phyloP scores from a whole-genome alignment of 2,329 filamentous ascomycete genomes.

The Fusarium brevicatenulatum region DNA sequence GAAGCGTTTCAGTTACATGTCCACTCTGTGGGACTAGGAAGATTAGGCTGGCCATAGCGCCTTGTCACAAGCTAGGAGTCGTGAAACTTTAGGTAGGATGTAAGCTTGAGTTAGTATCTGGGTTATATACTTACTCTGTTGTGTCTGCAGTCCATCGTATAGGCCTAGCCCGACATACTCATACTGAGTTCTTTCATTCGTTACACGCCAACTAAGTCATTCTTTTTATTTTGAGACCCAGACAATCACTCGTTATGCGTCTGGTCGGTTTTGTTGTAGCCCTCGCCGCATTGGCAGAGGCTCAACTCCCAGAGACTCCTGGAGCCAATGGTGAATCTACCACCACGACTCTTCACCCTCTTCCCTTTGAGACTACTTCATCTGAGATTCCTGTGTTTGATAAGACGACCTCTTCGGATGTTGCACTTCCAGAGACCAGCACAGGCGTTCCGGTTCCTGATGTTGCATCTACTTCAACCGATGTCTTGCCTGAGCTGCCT shows the following conservation, averaged over 20 bases:
- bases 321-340: background rate
- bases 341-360: background rate
- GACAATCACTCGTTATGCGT: slow-evolving; percentile 7
- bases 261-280: background rate
- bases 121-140: background rate
- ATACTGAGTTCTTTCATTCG: background rate
- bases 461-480: background rate
- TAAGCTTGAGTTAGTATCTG: background rate
- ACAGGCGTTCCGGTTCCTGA: background rate
- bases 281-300: background rate
- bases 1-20: background rate
- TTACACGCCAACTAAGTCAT: background rate
- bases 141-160: background rate
- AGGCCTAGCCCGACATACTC: background rate
- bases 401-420: background rate
- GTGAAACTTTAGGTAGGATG: too few relatives aligned
- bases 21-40: background rate
- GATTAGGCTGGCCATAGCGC: background rate
- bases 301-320: background rate
- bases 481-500: background rate
- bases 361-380: background rate
- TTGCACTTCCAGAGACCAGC: background rate
- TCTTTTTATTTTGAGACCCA: background rate
- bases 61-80: background rate
- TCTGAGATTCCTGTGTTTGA: background rate